phyloP scores from a whole-genome alignment of 2,329 filamentous ascomycete genomes.

The Calonectria multiphialidica region DNA sequence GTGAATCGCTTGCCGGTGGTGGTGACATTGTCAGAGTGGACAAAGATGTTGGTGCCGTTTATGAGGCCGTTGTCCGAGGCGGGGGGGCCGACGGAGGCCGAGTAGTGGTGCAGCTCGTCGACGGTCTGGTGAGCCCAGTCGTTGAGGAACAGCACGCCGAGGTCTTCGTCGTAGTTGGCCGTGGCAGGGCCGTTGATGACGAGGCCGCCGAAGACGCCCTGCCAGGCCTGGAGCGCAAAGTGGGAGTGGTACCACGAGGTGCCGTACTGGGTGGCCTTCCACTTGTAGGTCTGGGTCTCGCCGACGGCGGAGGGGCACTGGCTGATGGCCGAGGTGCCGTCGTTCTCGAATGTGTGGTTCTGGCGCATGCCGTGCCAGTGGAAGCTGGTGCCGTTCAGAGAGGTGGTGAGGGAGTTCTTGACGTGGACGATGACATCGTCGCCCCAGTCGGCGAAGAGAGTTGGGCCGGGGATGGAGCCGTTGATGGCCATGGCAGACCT shows the following conservation, averaged over 20 bases:
- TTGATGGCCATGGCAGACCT: constrained; percentile 63
- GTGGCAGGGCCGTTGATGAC: constrained; percentile 69
- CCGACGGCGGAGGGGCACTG: constrained; percentile 66
- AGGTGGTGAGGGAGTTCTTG: constrained; percentile 57
- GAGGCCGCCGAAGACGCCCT: constrained; percentile 34
- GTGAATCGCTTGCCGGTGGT: constrained; percentile 49
- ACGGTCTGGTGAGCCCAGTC: constrained; percentile 68
- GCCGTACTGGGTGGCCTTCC: constrained; percentile 30
- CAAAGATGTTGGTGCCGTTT: constrained; percentile 57
- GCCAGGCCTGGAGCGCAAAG: constrained; percentile 34
- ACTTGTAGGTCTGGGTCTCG: constrained; percentile 49
- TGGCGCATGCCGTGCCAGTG: constrained; percentile 75
- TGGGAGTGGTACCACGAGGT: constrained; percentile 36
- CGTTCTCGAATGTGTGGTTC: constrained; percentile 63
- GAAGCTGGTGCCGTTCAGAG: constrained; percentile 69
- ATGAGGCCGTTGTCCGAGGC: constrained; percentile 59
- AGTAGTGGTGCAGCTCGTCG: constrained; percentile 49
- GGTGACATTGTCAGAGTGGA: constrained; percentile 38
- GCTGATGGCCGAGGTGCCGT: constrained; percentile 66
- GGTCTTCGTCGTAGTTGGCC: constrained; percentile 72
- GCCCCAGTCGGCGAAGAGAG: constrained; percentile 66
- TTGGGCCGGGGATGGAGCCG: constrained; percentile 70
- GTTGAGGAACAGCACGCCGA: constrained; percentile 68
- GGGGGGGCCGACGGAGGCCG: constrained; percentile 48
- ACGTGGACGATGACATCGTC: constrained; percentile 65